Evolutionary conservation across 768 basidiomycete genomes (phyloP).

Genomic region (Russula earlei): DNA sequence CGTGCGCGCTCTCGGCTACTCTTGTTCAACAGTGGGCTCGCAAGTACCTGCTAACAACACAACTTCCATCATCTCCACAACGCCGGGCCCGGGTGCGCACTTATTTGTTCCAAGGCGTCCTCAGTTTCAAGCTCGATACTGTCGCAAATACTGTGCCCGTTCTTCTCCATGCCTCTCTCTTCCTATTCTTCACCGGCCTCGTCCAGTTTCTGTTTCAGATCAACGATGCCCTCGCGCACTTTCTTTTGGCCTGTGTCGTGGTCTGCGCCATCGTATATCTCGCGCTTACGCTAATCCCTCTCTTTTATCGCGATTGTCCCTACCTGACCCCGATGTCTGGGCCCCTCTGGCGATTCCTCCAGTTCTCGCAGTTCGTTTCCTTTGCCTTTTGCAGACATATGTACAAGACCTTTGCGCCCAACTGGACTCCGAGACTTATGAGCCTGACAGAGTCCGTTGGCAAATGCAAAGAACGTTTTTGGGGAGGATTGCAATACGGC

Average conservation of each 20-base stretch:
- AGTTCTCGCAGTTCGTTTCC: neutral
- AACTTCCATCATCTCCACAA: neutral
- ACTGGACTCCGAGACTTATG: neutral
- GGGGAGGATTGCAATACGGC: neutral
- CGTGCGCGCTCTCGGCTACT: slow-evolving; percentile 1
- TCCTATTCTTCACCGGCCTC: slow-evolving; percentile 5
- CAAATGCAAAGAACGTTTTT: slow-evolving; percentile 3
- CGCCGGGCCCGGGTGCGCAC: neutral
- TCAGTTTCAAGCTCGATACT: neutral
- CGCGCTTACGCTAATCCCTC: neutral
- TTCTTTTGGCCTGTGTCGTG: neutral
- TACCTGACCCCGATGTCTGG: slow-evolving; percentile 7
- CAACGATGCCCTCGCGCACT: neutral
- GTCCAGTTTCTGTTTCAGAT: slow-evolving; percentile 1
- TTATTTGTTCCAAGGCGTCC: neutral
- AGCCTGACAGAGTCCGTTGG: neutral
- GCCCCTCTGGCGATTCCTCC: neutral
- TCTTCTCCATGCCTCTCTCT: slow-evolving; percentile 4
- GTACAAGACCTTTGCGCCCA: neutral
- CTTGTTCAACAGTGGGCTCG: slow-evolving; percentile 9
- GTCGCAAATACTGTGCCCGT: neutral
- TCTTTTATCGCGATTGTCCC: slow-evolving; percentile 8
- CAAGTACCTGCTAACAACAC: neutral
- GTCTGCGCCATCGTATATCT: neutral
- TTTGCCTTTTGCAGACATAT: neutral